Conservation (phyloP, 139 green algal genomes). For the Chlorella sp. region DNA sequence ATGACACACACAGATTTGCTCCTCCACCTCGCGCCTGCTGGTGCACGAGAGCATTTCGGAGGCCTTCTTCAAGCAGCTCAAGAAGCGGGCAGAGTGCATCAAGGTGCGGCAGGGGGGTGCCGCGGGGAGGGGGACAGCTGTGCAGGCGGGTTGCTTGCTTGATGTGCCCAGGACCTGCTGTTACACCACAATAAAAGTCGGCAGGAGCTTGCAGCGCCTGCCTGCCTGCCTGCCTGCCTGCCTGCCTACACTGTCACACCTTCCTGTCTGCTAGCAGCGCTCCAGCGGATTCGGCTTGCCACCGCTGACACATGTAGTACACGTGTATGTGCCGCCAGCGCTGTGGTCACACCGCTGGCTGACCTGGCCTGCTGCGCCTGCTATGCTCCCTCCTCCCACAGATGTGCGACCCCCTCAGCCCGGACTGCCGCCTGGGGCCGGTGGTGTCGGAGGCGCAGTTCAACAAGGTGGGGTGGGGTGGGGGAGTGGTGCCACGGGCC, state of each 20-base stretch:
- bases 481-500: background rate
- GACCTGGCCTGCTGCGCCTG: background rate
- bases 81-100: conserved; percentile 74
- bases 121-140: no score
- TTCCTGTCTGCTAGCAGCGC: no score
- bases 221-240: no score
- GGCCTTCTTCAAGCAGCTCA: conserved; percentile 73
- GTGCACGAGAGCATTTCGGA: conserved; percentile 77
- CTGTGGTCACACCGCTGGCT: no score
- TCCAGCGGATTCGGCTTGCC: no score
- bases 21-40: conserved; percentile 83
- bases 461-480: conserved; percentile 52
- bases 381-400: background rate
- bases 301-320: no score
- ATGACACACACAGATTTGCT: conserved; percentile 88
- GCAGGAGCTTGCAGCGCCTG: no score
- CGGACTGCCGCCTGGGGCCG: conserved; percentile 76
- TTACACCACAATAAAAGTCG: no score
- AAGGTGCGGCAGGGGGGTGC: conserved; percentile 23
- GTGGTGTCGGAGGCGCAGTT: conserved; percentile 69
- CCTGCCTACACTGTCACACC: no score
- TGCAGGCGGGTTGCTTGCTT: no score
- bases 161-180: no score
- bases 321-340: no score
- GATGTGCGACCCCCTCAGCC: conserved; percentile 72